Conservation (phyloP, 2,329 filamentous ascomycete species). For the Knoxdaviesia proteae region DNA sequence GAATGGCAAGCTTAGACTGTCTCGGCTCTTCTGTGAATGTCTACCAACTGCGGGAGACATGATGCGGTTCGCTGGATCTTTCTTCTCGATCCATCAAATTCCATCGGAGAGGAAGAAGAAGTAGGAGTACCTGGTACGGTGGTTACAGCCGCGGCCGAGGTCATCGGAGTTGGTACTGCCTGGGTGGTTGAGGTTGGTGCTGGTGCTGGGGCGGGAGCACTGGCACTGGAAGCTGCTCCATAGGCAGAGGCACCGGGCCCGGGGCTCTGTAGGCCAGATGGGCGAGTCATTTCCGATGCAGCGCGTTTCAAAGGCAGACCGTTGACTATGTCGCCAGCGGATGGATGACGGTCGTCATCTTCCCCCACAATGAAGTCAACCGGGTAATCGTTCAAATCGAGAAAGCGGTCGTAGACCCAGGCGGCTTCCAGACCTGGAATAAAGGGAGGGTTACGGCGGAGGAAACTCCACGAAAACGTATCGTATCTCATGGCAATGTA, state of each 20-base stretch:
- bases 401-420: conserved; percentile 28
- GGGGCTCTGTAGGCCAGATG: conserved; percentile 16
- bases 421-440: conserved; percentile 31
- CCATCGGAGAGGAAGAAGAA: too few relatives aligned
- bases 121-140: too few relatives aligned
- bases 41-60: conserved; percentile 18
- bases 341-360: conserved; percentile 17
- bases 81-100: background rate
- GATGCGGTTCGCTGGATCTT: conserved; percentile 16
- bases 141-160: too few relatives aligned
- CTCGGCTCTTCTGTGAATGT: conserved; percentile 17
- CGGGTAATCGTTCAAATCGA: conserved; percentile 17
- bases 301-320: conserved; percentile 17
- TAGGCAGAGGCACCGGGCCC: too few relatives aligned
- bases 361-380: background rate
- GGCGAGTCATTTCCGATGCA: conserved; percentile 29
- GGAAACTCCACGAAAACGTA: conserved; percentile 33
- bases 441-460: conserved; percentile 25
- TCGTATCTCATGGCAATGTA: conserved; percentile 36
- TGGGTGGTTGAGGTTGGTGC: too few relatives aligned
- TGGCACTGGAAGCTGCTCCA: too few relatives aligned
- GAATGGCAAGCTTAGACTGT: conserved; percentile 12
- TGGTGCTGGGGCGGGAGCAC: too few relatives aligned
- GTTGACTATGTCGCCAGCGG: conserved; percentile 25
- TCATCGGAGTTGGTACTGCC: too few relatives aligned